Evolutionary conservation across 495 filamentous ascomycete species (phyloP).

Genomic region (Neurospora sp.): DNA sequence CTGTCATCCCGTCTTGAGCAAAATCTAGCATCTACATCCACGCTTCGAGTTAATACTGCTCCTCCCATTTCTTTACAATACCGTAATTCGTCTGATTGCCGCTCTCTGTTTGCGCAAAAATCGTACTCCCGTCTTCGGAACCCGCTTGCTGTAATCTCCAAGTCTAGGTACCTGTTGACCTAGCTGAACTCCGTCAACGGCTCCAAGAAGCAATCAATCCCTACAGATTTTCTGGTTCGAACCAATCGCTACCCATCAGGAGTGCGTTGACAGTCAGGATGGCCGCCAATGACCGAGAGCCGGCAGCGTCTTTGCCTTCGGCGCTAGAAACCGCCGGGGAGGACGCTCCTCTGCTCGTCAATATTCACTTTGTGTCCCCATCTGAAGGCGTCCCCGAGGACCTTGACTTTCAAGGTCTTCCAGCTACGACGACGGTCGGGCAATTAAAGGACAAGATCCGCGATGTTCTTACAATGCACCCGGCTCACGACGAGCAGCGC

Average conservation of each 20-base stretch:
- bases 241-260: not conserved
- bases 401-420: constrained; percentile 17
- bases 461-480: constrained; percentile 40
- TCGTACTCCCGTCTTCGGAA: not conserved
- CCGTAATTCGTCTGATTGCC: not conserved
- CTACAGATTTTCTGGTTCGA: not conserved
- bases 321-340: constrained; percentile 16
- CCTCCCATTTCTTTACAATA: not conserved
- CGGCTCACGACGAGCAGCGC: constrained; percentile 46
- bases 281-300: constrained; percentile 1
- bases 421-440: constrained; percentile 46
- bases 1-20: not conserved
- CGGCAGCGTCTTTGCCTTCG: constrained; percentile 4
- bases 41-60: not conserved
- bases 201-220: not conserved
- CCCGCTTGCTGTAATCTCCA: not conserved
- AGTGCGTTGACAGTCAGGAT: constrained; percentile 3
- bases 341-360: constrained; percentile 28
- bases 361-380: constrained; percentile 55
- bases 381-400: constrained; percentile 40
- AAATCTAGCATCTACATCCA: not conserved
- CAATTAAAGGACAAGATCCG: constrained; percentile 53
- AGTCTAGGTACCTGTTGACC: not conserved
- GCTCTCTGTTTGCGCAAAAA: not conserved
- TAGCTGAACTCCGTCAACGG: not conserved